Evolutionary conservation across 2,329 filamentous ascomycete species (phyloP).

Genomic region (Colletotrichum aenigma): DNA sequence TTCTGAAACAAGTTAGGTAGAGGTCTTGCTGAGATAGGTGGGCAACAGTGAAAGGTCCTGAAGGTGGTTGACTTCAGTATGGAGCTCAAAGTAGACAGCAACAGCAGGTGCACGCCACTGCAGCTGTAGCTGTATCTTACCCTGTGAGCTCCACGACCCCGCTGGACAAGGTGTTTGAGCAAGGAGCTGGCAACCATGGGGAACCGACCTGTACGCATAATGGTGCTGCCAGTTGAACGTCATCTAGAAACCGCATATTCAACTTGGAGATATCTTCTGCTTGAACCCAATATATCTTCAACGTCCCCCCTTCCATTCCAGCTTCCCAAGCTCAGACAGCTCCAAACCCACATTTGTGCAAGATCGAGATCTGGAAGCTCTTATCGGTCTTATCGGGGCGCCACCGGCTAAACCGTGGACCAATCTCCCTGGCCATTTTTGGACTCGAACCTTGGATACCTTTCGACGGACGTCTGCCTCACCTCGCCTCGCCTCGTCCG

Average conservation of each 20-base stretch:
- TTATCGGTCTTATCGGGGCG: conserved; percentile 2
- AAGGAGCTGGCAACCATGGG: neutral
- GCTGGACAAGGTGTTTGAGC: neutral
- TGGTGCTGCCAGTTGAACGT: neutral
- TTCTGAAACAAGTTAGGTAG: neutral
- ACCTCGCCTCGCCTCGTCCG: neutral
- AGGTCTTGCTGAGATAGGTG: neutral
- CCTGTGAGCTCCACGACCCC: neutral
- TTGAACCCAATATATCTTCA: neutral
- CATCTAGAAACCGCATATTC: neutral
- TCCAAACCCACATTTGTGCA: neutral
- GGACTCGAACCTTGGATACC: neutral
- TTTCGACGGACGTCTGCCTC: neutral
- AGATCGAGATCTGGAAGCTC: conserved; percentile 1
- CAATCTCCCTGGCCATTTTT: conserved; percentile 5
- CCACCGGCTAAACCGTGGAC: conserved; percentile 15
- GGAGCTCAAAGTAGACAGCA: neutral
- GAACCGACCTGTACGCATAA: neutral
- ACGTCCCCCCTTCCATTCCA: neutral
- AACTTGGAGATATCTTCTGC: neutral
- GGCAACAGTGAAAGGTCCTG: neutral
- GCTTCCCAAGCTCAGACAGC: neutral
- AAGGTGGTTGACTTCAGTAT: neutral
- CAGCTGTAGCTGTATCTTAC: neutral
- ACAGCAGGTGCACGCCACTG: neutral